A percentile compares a stretch with the other conserved stretches of the same genome.
phyloP scores from a whole-genome alignment of 2,329 filamentous ascomycete genomes.

The Ciborinia camelliae region DNA sequence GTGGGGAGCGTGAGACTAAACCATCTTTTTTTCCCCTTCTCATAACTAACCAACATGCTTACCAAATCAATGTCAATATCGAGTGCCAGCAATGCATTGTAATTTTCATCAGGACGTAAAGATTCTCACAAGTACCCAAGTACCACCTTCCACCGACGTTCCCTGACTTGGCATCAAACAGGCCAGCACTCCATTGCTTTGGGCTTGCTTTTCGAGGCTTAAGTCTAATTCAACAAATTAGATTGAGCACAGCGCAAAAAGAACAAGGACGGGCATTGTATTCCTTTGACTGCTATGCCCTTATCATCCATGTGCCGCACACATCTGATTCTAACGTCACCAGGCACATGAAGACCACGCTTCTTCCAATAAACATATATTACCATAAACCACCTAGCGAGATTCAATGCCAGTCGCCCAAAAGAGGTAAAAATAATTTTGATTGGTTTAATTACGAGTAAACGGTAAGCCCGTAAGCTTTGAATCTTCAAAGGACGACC shows the following conservation, averaged over 20 bases:
- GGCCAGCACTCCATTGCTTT: neutral
- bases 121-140: neutral
- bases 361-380: neutral
- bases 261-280: neutral
- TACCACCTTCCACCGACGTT: neutral
- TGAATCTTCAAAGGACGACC: constrained; percentile 9
- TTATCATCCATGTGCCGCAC: constrained; percentile 12
- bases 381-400: neutral
- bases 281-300: neutral
- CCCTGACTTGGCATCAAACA: neutral
- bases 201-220: neutral
- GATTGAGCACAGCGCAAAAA: neutral
- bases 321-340: constrained; percentile 15
- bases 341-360: neutral
- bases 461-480: constrained; percentile 4
- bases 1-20: neutral
- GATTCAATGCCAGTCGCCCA: neutral
- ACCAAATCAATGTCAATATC: neutral
- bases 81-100: no score
- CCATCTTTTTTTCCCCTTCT: neutral
- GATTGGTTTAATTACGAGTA: constrained; percentile 15
- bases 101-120: constrained; percentile 6
- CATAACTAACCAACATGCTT: neutral
- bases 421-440: neutral
- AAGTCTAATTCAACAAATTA: neutral